These are phyloP conservation scores for Aspergillus avenaceus DNA, from an alignment of 495 filamentous ascomycete genomes.

Conservation along the genomic window DNA sequence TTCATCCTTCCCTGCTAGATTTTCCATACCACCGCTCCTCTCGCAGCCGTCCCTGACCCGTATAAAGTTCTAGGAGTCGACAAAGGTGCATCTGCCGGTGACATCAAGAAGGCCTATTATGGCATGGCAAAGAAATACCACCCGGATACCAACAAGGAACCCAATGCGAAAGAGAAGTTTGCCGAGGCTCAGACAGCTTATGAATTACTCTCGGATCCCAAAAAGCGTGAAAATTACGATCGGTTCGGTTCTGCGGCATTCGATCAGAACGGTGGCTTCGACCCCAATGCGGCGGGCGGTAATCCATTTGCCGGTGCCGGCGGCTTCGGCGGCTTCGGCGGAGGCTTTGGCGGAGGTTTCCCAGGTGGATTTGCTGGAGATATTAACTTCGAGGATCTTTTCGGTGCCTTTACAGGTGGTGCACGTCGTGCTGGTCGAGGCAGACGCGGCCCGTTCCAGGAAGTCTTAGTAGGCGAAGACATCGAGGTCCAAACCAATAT, in stretches of 20 bases:
- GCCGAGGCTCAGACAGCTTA: conserved; percentile 87
- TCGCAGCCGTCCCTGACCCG: conserved; percentile 69
- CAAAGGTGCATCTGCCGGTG: conserved; percentile 71
- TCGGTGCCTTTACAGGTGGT: conserved; percentile 76
- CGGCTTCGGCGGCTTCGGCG: conserved; percentile 50
- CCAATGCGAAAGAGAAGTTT: conserved; percentile 88
- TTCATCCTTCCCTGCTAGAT: conserved; percentile 36
- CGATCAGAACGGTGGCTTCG: conserved; percentile 69
- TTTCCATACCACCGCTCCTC: conserved; percentile 69
- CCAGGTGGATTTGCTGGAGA: conserved; percentile 58
- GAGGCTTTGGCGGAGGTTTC: conserved; percentile 49
- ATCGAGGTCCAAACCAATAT: conserved; percentile 91
- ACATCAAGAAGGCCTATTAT: conserved; percentile 99
- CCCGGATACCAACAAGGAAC: conserved; percentile 95
- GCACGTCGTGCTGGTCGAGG: conserved; percentile 54
- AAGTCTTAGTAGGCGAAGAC: conserved; percentile 80
- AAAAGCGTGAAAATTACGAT: conserved; percentile 90
- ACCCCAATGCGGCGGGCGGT: conserved; percentile 63
- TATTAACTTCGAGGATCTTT: conserved; percentile 94
- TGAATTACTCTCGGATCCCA: conserved; percentile 83
- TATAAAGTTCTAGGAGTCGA: conserved; percentile 83
- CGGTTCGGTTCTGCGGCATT: conserved; percentile 85
- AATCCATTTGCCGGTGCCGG: conserved; percentile 58
- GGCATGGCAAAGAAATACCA: conserved; percentile 97
- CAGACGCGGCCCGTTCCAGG: conserved; percentile 59